phyloP scores from a whole-genome alignment of 2,329 filamentous ascomycete species.

The Fusarium drepaniforme region DNA sequence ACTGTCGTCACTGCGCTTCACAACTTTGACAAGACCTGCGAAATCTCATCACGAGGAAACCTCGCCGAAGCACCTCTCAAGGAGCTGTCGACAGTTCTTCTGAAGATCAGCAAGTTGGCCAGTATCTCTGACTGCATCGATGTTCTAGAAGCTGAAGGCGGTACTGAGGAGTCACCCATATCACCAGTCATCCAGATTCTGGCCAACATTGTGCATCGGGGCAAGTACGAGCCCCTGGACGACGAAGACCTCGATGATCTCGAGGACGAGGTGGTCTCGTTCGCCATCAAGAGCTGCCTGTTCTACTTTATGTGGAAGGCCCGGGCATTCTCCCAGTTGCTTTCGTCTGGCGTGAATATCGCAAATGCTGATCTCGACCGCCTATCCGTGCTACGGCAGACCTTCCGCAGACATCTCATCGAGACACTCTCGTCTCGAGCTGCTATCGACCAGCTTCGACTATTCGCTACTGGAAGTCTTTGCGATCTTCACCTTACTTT shows the following conservation, averaged over 20 bases:
- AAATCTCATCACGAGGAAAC: conserved; percentile 78
- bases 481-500: conserved; percentile 89
- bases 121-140: conserved; percentile 83
- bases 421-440: conserved; percentile 75
- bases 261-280: conserved; percentile 83
- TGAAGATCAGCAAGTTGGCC: conserved; percentile 84
- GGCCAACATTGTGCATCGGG: conserved; percentile 79
- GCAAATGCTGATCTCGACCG: conserved; percentile 70
- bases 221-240: conserved; percentile 75
- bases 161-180: conserved; percentile 60
- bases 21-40: conserved; percentile 76
- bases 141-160: conserved; percentile 74
- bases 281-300: conserved; percentile 80
- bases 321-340: conserved; percentile 66
- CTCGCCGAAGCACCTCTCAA: conserved; percentile 74
- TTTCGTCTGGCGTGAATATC: conserved; percentile 68
- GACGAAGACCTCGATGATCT: conserved; percentile 79
- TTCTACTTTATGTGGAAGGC: conserved; percentile 98
- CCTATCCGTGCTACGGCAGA: conserved; percentile 66
- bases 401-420: conserved; percentile 73
- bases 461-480: conserved; percentile 80
- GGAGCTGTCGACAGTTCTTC: conserved; percentile 79
- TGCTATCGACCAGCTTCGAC: conserved; percentile 81
- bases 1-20: conserved; percentile 81
- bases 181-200: conserved; percentile 74